These are phyloP conservation scores for Aspergillus caelatus DNA, from an alignment of 2,329 filamentous ascomycete genomes.

Conservation along the genomic window DNA sequence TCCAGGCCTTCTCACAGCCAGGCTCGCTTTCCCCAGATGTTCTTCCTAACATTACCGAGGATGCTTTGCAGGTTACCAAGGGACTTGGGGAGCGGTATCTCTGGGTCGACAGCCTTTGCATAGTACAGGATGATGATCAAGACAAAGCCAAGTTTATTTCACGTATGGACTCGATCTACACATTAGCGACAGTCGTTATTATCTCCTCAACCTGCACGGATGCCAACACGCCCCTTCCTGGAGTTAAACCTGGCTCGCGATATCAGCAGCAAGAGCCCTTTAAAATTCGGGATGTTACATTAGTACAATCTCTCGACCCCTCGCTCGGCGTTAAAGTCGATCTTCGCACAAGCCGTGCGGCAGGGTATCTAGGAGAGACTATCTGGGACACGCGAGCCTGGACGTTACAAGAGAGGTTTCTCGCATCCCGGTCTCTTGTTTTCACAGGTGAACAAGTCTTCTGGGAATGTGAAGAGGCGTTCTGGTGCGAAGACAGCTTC, in stretches of 20 bases:
- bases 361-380: background rate
- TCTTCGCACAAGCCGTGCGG: background rate
- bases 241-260: background rate
- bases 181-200: background rate
- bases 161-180: slow-evolving; percentile 3
- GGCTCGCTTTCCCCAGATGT: background rate
- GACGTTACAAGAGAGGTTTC: background rate
- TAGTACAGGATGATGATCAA: background rate
- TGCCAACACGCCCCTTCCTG: background rate
- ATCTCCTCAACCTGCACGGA: background rate
- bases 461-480: background rate
- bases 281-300: background rate
- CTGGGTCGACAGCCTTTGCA: slow-evolving; percentile 1
- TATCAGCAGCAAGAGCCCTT: background rate
- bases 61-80: background rate
- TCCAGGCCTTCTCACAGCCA: background rate
- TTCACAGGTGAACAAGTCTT: background rate
- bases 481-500: slow-evolving; percentile 3
- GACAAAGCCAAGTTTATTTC: background rate
- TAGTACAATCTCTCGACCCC: background rate
- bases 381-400: slow-evolving; percentile 4
- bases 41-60: background rate
- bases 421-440: background rate
- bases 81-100: background rate
- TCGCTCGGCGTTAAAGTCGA: background rate